Conservation (phyloP, 176 grass and related monocot species). For the Tillandsia leiboldiana region DNA sequence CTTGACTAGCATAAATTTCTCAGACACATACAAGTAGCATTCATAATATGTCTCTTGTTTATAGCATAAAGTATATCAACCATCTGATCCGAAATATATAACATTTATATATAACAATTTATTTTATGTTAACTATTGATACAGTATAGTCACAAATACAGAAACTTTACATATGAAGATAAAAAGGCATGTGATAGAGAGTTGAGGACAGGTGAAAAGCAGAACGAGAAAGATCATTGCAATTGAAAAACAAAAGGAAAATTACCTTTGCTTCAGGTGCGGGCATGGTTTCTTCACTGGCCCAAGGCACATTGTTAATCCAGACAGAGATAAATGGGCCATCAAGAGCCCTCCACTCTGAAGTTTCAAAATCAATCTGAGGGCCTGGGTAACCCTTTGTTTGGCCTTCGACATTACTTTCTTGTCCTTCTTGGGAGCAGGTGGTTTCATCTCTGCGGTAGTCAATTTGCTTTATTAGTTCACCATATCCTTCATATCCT, state of each 20-base stretch:
- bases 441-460: not conserved
- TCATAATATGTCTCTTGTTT: not conserved
- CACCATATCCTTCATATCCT: constrained; percentile 59
- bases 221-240: not conserved
- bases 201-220: not conserved
- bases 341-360: constrained; percentile 50
- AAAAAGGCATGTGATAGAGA: not conserved
- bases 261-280: constrained; percentile 69
- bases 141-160: not conserved
- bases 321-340: constrained; percentile 72
- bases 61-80: not conserved
- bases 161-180: not conserved
- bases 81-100: not conserved
- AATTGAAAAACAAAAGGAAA: not conserved
- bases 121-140: not conserved
- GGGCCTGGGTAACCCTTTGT: constrained; percentile 40
- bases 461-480: constrained; percentile 35
- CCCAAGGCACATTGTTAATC: constrained; percentile 69
- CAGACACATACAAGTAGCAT: not conserved
- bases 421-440: not conserved
- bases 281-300: constrained; percentile 43
- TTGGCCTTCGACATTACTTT: constrained; percentile 15
- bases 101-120: no score
- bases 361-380: constrained; percentile 22
- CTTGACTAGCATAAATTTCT: not conserved